Evolutionary conservation across 306 rosid species (phyloP), one percentile per base, ranked within the genome.

Genomic region (Alnus rubra): DNA sequence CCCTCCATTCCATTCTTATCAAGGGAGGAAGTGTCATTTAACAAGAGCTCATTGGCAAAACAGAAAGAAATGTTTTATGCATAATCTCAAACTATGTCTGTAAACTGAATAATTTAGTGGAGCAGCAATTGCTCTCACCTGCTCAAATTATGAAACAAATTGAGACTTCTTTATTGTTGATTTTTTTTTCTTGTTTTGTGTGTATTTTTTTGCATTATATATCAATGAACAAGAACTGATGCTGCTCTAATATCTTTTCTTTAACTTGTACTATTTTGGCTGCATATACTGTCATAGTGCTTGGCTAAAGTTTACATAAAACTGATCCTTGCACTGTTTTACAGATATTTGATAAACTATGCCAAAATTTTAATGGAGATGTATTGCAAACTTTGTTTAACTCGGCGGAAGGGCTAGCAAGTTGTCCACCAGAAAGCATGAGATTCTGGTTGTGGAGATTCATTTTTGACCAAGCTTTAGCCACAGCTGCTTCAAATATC

Each of bases 281-380:
- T 64, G 74, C 42, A 56, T 1, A 1, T 12, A 51, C 19, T 82
- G 76, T 74, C 78, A 60, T 31, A 49, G 39, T 75, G 69, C 79
- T n/a, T 65, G 45, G 69, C 51, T 71, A 50, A 69, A 62, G 52
- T 56, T 64, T 15, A 4, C 47, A 19, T 33, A 48, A 75, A 14
- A 55, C 80, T 78, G 80, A 82, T 88, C 74, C 75, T 78, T 86
- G 67, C 73, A n/a, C 18, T 48, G 75, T 76, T 71, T 76, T 89
- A 77, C 93, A 95, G 99, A 95, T 95, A 88, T 95, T 95, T 88
- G 99, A 95, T 89, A 95, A 91, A 88, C 83, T 95, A 70, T 93
- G 97, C 79, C 99, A 93, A 90, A 93, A 88, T 90, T 92, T 95
- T 82, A 90, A 86, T 78, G 92, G 92, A 81, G 99, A 95, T 81